Conservation (phyloP, 257 asterid genomes). For the Solanum lycopersicoides region DNA sequence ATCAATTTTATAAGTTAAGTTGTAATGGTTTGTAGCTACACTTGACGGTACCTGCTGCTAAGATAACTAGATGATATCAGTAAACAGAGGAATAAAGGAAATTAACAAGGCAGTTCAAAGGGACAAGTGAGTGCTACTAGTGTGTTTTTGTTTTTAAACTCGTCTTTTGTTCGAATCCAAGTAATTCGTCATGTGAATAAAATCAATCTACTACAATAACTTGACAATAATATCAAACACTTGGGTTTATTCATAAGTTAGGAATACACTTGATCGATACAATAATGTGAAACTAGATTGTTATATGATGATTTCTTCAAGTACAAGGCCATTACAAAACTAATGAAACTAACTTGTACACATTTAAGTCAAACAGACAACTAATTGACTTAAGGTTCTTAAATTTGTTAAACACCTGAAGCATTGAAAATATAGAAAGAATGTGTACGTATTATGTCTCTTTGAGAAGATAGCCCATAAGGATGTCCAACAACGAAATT, state of each 20-base stretch:
- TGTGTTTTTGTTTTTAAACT: too few relatives aligned
- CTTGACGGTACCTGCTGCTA: too few relatives aligned
- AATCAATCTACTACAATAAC: background rate
- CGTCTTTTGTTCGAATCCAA: background rate
- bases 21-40: too few relatives aligned
- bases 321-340: conserved; percentile 29
- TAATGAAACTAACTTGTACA: conserved; percentile 23
- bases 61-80: too few relatives aligned
- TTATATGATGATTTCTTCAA: conserved; percentile 17
- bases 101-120: too few relatives aligned
- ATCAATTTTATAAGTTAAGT: too few relatives aligned
- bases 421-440: background rate
- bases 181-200: background rate
- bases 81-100: too few relatives aligned
- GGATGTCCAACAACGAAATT: conserved; percentile 54
- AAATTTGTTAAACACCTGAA: conserved; percentile 13
- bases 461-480: too few relatives aligned
- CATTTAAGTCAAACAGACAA: conserved; percentile 25
- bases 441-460: conserved; percentile 29
- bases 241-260: background rate
- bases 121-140: too few relatives aligned
- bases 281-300: conserved; percentile 7
- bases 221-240: background rate
- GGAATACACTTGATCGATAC: background rate
- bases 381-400: conserved; percentile 27